A percentile compares a stretch with the other conserved stretches of the same genome.
These are phyloP conservation scores for Halophytophthora batemanensis DNA, from an alignment of 352 stramenopile species.

Conservation along the genomic window DNA sequence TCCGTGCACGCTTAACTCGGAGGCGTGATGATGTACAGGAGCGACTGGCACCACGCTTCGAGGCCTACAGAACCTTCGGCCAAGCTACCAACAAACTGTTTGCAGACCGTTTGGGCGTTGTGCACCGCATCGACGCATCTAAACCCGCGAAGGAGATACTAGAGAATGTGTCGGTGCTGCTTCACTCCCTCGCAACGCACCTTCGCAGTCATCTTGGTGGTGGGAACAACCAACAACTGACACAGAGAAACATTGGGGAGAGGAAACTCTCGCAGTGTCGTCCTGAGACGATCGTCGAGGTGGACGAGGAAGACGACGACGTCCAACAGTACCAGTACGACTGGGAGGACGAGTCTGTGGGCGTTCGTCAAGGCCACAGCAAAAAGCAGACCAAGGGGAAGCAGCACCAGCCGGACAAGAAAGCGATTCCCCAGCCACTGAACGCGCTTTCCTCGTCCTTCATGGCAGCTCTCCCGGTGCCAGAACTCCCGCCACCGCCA, in stretches of 20 bases:
- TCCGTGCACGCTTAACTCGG: slow-evolving; percentile 54
- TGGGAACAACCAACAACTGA: slow-evolving; percentile 17
- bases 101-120: slow-evolving; percentile 12
- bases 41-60: slow-evolving; percentile 54
- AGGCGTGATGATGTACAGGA: slow-evolving; percentile 56
- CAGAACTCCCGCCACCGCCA: slow-evolving; percentile 3
- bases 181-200: slow-evolving; percentile 32
- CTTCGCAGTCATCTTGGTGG: slow-evolving; percentile 7
- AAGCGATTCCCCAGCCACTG: neutral
- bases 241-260: slow-evolving; percentile 1
- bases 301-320: slow-evolving; percentile 40
- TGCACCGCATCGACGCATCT: slow-evolving; percentile 44
- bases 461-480: slow-evolving; percentile 18
- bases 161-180: slow-evolving; percentile 34
- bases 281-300: slow-evolving; percentile 45
- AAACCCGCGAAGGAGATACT: slow-evolving; percentile 31
- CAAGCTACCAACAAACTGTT: slow-evolving; percentile 54
- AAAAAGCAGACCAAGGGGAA: slow-evolving; percentile 2
- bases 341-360: slow-evolving; percentile 25
- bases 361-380: slow-evolving; percentile 6
- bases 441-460: slow-evolving; percentile 15
- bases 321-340: slow-evolving; percentile 32
- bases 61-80: slow-evolving; percentile 61
- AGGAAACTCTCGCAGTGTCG: slow-evolving; percentile 28
- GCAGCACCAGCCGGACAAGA: slow-evolving; percentile 1